These are phyloP conservation scores for Coemansia sp. DNA, from an alignment of 192 early-diverging fungal genomes.

Conservation along the genomic window DNA sequence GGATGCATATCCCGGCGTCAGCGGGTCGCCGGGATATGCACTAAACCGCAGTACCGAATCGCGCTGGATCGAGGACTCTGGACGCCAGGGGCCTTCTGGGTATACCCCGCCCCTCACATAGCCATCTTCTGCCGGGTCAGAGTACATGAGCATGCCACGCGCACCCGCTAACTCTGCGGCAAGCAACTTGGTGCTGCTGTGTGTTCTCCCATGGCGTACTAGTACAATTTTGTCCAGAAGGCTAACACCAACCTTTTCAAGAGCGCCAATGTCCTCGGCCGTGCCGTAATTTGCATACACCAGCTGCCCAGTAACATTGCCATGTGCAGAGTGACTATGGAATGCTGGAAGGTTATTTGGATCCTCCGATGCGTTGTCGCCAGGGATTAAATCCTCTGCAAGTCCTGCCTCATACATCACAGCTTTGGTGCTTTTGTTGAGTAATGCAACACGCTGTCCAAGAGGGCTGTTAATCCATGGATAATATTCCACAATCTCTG, in stretches of 20 bases:
- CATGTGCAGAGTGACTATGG: conserved; percentile 60
- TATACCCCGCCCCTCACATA: conserved; percentile 52
- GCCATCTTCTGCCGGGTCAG: conserved; percentile 66
- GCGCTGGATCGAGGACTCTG: conserved; percentile 57
- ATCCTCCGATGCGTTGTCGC: conserved; percentile 60
- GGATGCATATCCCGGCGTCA: conserved; percentile 62
- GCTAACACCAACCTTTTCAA: conserved; percentile 39
- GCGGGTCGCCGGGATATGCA: conserved; percentile 58
- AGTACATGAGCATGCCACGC: conserved; percentile 60
- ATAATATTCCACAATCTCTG: conserved; percentile 59
- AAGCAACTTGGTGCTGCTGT: conserved; percentile 57
- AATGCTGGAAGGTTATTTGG: conserved; percentile 59
- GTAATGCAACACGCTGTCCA: conserved; percentile 49
- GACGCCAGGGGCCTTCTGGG: conserved; percentile 61
- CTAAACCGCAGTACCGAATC: conserved; percentile 56
- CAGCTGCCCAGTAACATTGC: conserved; percentile 60
- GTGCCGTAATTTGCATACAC: conserved; percentile 67
- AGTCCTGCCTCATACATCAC: conserved; percentile 58
- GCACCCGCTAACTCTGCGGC: conserved; percentile 57
- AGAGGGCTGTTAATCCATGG: conserved; percentile 58
- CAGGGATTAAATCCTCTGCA: conserved; percentile 58
- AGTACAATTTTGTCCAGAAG: conserved; percentile 56
- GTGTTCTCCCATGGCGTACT: conserved; percentile 56
- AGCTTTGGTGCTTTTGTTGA: conserved; percentile 40
- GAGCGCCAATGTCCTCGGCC: conserved; percentile 54